These are phyloP conservation scores for Xylariaceae sp. DNA, from an alignment of 2,329 filamentous ascomycete species.

Conservation along the genomic window DNA sequence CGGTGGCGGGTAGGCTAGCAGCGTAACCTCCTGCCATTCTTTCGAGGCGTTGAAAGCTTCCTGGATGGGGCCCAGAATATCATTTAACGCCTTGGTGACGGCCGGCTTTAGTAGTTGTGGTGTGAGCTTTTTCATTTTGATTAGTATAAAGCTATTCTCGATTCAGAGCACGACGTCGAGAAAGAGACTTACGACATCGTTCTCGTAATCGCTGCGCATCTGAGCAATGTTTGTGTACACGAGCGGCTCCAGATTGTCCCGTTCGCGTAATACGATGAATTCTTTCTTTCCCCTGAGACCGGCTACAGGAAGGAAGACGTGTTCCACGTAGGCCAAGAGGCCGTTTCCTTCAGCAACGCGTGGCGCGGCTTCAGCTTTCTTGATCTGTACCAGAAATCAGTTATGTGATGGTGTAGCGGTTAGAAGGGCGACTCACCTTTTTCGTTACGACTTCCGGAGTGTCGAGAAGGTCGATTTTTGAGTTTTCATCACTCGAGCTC, in stretches of 20 bases:
- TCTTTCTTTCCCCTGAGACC: conserved; percentile 54
- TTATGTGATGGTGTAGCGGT: not conserved
- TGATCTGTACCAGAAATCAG: conserved; percentile 41
- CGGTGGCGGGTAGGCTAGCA: conserved; percentile 75
- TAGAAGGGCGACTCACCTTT: conserved; percentile 44
- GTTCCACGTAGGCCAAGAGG: conserved; percentile 78
- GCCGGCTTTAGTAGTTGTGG: conserved; percentile 87
- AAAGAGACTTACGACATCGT: conserved; percentile 59
- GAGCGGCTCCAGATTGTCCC: conserved; percentile 64
- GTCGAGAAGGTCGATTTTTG: conserved; percentile 90
- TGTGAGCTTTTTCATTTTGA: conserved; percentile 53
- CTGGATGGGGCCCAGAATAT: conserved; percentile 72
- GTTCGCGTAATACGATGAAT: conserved; percentile 62
- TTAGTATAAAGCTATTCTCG: conserved; percentile 14
- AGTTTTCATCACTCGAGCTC: conserved; percentile 57
- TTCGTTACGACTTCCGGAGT: conserved; percentile 64
- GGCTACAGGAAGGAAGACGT: conserved; percentile 73
- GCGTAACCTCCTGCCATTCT: conserved; percentile 75
- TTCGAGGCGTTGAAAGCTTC: conserved; percentile 61
- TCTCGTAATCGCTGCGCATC: conserved; percentile 73
- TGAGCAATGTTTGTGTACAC: conserved; percentile 71
- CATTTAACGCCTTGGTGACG: conserved; percentile 65
- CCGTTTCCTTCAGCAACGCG: conserved; percentile 79
- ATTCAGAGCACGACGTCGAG: too few species aligned
- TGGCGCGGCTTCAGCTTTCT: conserved; percentile 76